These are phyloP conservation scores for Adiantum capillusveneris DNA, from an alignment of 75 land plant genomes.

Conservation along the genomic window DNA sequence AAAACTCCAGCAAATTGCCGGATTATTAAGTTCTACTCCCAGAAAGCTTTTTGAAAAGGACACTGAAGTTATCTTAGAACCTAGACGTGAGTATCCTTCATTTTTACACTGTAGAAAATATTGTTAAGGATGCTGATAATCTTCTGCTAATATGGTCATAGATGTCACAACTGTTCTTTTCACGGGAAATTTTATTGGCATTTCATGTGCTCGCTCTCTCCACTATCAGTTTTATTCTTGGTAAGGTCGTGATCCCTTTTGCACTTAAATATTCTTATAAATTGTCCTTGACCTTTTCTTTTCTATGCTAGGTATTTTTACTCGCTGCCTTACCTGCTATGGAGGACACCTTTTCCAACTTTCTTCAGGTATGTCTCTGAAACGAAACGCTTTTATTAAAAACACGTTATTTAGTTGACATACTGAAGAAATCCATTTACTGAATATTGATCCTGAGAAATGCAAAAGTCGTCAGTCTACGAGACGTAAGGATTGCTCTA, in stretches of 20 bases:
- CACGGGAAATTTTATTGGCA: conserved; percentile 92
- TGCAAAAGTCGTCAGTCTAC: no score
- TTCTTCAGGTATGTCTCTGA: conserved; percentile 35
- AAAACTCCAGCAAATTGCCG: neutral
- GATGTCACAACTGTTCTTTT: conserved; percentile 76
- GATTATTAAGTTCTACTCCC: no score
- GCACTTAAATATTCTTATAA: neutral
- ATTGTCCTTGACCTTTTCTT: neutral
- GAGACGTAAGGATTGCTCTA: no score
- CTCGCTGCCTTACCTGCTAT: conserved; percentile 75
- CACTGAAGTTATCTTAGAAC: neutral
- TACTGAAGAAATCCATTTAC: no score
- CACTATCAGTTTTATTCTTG: conserved; percentile 97
- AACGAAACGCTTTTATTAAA: no score
- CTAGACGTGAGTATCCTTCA: neutral
- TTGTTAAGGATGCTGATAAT: no score
- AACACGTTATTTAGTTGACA: no score
- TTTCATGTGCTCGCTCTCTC: conserved; percentile 76
- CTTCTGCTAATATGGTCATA: conserved; percentile 7
- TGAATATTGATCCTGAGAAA: no score
- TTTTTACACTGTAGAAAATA: no score
- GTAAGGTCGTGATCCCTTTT: conserved; percentile 25
- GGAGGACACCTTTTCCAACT: conserved; percentile 71
- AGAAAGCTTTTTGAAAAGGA: neutral
- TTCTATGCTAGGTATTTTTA: conserved; percentile 70